Evolutionary conservation across 768 basidiomycete species (phyloP).

Genomic region (Hortiboletus campestris): DNA sequence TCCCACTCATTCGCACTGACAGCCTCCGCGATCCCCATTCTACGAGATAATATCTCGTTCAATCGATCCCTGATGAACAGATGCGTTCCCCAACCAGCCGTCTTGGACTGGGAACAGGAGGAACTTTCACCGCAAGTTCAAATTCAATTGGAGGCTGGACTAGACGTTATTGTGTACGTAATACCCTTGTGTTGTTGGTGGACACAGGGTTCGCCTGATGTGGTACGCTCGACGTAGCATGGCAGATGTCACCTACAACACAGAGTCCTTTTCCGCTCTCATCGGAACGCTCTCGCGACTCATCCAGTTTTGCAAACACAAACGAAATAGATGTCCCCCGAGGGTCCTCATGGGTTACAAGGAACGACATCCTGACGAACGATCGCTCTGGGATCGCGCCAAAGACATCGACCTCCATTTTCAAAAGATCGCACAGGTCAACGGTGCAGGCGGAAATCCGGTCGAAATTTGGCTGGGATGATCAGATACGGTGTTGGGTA

Average conservation of each 20-base stretch:
- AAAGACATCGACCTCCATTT: constrained; percentile 53
- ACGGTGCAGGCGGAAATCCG: constrained; percentile 60
- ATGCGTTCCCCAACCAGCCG: constrained; percentile 31
- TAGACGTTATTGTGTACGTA: constrained; percentile 72
- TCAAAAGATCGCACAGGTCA: constrained; percentile 48
- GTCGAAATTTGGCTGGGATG: constrained; percentile 71
- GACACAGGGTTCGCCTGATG: neutral
- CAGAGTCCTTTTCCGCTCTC: constrained; percentile 76
- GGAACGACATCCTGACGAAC: constrained; percentile 75
- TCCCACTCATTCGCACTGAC: neutral
- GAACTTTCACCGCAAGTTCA: constrained; percentile 46
- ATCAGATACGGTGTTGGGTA: constrained; percentile 2
- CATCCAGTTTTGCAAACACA: constrained; percentile 25
- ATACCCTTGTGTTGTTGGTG: neutral
- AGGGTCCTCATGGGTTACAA: constrained; percentile 80
- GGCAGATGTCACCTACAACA: constrained; percentile 94
- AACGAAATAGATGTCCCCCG: constrained; percentile 33
- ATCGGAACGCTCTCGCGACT: constrained; percentile 63
- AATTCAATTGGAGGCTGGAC: constrained; percentile 36
- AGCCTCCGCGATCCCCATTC: constrained; percentile 82
- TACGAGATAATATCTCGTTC: constrained; percentile 63
- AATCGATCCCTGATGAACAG: constrained; percentile 39
- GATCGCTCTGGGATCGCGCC: constrained; percentile 68
- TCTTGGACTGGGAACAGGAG: constrained; percentile 78
- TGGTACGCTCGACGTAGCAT: constrained; percentile 49